Evolutionary conservation across 2,329 filamentous ascomycete species (phyloP), one percentile per base, ranked within the genome.

Genomic region (Ophiostoma australiae): DNA sequence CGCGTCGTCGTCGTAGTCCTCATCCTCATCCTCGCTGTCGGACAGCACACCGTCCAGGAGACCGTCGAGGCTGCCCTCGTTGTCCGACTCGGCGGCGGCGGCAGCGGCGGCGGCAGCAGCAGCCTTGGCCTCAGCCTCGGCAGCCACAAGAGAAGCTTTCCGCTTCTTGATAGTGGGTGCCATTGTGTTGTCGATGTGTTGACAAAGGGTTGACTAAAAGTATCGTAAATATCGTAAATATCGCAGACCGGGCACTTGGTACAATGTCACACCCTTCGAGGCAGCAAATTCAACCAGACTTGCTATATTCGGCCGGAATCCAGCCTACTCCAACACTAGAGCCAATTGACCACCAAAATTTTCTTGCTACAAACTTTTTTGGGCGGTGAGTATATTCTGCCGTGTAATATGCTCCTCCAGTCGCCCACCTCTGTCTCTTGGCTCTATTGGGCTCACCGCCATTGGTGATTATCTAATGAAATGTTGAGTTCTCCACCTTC

Each of bases 121-220:
- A 17, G 67, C 67, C 41, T 41, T 48, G 37, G 66, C 66, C 3
- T 82, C 79, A 1, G 63, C 68, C 73, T 85, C 82, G 17, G 83
- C 80, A 75, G 87, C 86, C 41, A 82, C 82, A 33, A 83, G 84
- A 27, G 87, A 83, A 73, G 86, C 86, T 80, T 91, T 91, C 74
- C 90, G 87, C 82, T 91, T 91, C 78, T 86, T 72, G 2, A 70
- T 68, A 1, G 78, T 78, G 65, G 80, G 76, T 73, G 77, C 80
- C 81, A 83, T 84, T 75, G 77, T 35, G 11, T 55, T 3, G 17
- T 41, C 20, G n/a, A 48, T 37, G 39, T 65, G 68, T 63, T 48
- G 44, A n/a, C 44, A 41, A 35, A 37, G 27, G 10, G 48, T 71
- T 31, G 66, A 68, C 69, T 23, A 31, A 61, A 41, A 48, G 20